Conservation (phyloP, 148 eudicot species). For the Dianthus caryophyllus region DNA sequence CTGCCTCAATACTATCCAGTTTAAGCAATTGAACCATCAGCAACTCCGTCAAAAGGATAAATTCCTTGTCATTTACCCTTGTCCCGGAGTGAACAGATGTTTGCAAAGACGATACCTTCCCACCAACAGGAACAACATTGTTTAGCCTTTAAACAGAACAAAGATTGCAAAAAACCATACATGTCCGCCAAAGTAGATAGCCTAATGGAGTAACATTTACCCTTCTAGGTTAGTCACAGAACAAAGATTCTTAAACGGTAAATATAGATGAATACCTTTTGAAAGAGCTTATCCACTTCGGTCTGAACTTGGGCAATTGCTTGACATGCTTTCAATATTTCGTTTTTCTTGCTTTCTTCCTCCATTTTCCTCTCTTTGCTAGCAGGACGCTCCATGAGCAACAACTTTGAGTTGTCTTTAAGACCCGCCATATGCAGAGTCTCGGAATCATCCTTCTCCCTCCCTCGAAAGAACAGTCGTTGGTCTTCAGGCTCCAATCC, state of each 20-base stretch:
- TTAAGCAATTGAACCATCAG: constrained; percentile 82
- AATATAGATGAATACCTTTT: constrained; percentile 40
- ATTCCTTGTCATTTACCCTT: constrained; percentile 60
- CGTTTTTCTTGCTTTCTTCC: constrained; percentile 42
- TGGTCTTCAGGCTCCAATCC: constrained; percentile 64
- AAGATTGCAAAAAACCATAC: no score
- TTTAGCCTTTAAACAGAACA: constrained; percentile 3
- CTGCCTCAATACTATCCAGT: constrained; percentile 76
- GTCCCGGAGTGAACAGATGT: constrained; percentile 47
- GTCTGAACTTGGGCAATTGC: constrained; percentile 60
- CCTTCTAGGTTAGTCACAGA: no score
- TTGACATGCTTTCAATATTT: constrained; percentile 40
- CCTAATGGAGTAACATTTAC: no score
- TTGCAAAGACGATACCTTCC: constrained; percentile 62
- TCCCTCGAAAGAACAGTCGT: constrained; percentile 69
- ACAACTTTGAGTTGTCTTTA: constrained; percentile 68
- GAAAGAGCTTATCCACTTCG: constrained; percentile 69
- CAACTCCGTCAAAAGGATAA: constrained; percentile 53
- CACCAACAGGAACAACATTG: constrained; percentile 12
- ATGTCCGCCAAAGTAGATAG: no score
- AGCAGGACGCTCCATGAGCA: constrained; percentile 54
- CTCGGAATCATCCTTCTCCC: constrained; percentile 66
- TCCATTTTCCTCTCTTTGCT: constrained; percentile 44
- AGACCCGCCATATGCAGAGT: constrained; percentile 57
- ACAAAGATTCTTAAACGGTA: background rate